Percentiles rank a stretch among this genome's conserved stretches.
phyloP scores from a whole-genome alignment of 805 yeast genomes.

The Candida cerambycidarum region DNA sequence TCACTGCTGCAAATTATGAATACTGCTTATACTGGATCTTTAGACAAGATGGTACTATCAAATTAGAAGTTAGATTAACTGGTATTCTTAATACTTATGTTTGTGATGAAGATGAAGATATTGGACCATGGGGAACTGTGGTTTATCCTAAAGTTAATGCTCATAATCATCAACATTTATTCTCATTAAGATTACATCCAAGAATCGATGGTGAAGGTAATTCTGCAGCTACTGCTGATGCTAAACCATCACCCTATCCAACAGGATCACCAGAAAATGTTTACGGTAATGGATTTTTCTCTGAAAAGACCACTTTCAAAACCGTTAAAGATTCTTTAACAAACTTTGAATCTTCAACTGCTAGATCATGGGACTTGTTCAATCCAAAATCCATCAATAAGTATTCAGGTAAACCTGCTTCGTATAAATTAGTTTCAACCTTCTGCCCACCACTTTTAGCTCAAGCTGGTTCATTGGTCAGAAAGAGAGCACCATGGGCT shows the following conservation, averaged over 20 bases:
- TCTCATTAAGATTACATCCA: conserved; percentile 75
- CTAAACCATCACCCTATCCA: conserved; percentile 55
- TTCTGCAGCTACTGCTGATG: conserved; percentile 70
- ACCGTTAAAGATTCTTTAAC: conserved; percentile 67
- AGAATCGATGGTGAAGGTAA: conserved; percentile 79
- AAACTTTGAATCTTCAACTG: conserved; percentile 57
- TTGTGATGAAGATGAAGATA: conserved; percentile 61
- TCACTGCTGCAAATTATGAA: conserved; percentile 86
- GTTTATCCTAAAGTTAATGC: conserved; percentile 82
- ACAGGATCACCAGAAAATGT: conserved; percentile 68
- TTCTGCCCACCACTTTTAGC: conserved; percentile 75
- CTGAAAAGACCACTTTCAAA: conserved; percentile 65
- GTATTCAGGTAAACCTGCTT: conserved; percentile 72
- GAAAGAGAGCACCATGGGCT: conserved; percentile 85
- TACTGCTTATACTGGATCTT: conserved; percentile 82
- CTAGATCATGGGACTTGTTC: conserved; percentile 76
- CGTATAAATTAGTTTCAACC: conserved; percentile 73
- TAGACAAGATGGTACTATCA: conserved; percentile 82
- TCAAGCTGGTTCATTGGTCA: conserved; percentile 68
- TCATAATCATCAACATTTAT: conserved; percentile 84
- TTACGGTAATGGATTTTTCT: conserved; percentile 76
- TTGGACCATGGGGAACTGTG: conserved; percentile 77
- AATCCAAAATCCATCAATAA: conserved; percentile 68
- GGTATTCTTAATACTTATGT: conserved; percentile 79
- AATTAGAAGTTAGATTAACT: conserved; percentile 74